phyloP scores from a whole-genome alignment of 495 filamentous ascomycete genomes.

The Penicillium alfredii region DNA sequence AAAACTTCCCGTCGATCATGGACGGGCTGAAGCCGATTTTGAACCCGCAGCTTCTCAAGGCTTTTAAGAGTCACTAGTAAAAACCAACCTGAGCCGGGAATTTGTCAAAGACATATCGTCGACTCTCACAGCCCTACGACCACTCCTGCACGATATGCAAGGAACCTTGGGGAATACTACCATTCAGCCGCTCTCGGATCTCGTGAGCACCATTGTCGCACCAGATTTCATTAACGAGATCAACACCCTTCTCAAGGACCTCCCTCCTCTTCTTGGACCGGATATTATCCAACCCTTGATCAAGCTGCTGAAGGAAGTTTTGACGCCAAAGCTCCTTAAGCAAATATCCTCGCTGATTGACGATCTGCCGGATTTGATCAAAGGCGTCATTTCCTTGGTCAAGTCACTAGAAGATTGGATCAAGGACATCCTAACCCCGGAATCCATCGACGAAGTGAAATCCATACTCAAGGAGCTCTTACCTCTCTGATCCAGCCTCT shows the following conservation, averaged over 20 bases:
- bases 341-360: neutral
- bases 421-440: neutral
- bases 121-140: neutral
- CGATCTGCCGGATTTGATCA: neutral
- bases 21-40: conserved; percentile 1
- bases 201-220: neutral
- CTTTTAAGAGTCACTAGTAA: conserved; percentile 1
- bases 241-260: neutral
- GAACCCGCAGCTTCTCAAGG: neutral
- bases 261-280: conserved; percentile 1
- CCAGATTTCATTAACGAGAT: neutral
- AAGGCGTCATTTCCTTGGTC: neutral
- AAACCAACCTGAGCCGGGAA: neutral
- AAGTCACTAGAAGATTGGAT: conserved; percentile 1
- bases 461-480: neutral
- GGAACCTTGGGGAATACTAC: neutral
- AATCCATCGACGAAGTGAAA: conserved; percentile 1
- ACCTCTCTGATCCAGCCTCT: neutral
- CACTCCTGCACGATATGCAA: conserved; percentile 1
- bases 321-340: conserved; percentile 3
- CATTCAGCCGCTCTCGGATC: neutral
- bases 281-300: neutral
- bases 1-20: neutral
- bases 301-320: conserved; percentile 1
- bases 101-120: conserved; percentile 2